phyloP scores from a whole-genome alignment of 1,139 yeast genomes.

The Blastobotrys petasosporus region DNA sequence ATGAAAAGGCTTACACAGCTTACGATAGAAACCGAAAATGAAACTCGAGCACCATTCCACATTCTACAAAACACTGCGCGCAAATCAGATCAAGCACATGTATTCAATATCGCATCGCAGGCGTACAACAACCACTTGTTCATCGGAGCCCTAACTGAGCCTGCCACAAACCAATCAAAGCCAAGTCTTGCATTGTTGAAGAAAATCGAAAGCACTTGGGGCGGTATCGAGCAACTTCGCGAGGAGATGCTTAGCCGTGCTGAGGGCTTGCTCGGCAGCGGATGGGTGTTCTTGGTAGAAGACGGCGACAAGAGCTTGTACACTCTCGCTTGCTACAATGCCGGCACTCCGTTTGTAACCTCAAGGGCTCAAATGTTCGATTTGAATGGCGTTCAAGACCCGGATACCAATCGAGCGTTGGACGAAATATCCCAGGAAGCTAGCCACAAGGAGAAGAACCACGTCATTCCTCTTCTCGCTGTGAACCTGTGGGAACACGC shows the following conservation, averaged over 20 bases:
- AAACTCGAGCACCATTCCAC: conserved; percentile 71
- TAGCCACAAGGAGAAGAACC: conserved; percentile 46
- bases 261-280: conserved; percentile 57
- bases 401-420: conserved; percentile 30
- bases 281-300: conserved; percentile 88
- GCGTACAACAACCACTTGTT: conserved; percentile 90
- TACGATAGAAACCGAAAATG: conserved; percentile 66
- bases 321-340: conserved; percentile 61
- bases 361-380: conserved; percentile 72
- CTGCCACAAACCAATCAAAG: conserved; percentile 25
- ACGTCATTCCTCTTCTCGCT: conserved; percentile 71
- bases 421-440: conserved; percentile 45
- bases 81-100: conserved; percentile 59
- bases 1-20: conserved; percentile 64
- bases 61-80: conserved; percentile 68
- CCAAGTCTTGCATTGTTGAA: conserved; percentile 30
- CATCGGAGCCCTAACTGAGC: conserved; percentile 55
- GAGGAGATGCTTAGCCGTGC: conserved; percentile 51
- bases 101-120: conserved; percentile 85
- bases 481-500: conserved; percentile 88
- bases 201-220: conserved; percentile 37
- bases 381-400: conserved; percentile 60
- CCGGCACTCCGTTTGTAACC: conserved; percentile 85
- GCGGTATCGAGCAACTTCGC: conserved; percentile 48
- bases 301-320: conserved; percentile 58